Evolutionary conservation across 495 filamentous ascomycete species (phyloP).

Genomic region (Trichodelitschia bisporula): DNA sequence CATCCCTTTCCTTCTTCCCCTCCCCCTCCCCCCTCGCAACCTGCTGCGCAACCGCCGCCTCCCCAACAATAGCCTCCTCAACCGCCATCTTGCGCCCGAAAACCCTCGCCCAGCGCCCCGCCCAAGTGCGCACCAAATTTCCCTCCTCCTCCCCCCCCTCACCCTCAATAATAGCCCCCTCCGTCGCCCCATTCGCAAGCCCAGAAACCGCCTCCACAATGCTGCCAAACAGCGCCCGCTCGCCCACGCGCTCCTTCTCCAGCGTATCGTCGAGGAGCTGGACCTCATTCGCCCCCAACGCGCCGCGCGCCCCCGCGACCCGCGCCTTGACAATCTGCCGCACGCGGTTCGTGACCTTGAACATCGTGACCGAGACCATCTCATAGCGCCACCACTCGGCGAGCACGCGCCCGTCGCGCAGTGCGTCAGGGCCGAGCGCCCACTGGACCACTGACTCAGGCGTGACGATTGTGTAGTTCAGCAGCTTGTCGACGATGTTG

Average conservation of each 20-base stretch:
- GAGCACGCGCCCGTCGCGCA: conserved; percentile 42
- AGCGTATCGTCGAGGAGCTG: conserved; percentile 38
- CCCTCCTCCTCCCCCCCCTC: conserved; percentile 27
- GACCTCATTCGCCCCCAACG: conserved; percentile 35
- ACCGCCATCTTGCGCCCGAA: conserved; percentile 63
- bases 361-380: conserved; percentile 64
- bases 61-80: conserved; percentile 36
- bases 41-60: conserved; percentile 7
- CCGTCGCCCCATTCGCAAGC: conserved; percentile 48
- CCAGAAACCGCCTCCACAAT: conserved; percentile 59
- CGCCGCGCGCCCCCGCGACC: conserved; percentile 3
- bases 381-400: conserved; percentile 58
- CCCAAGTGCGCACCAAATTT: conserved; percentile 55
- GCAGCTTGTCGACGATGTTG: conserved; percentile 83
- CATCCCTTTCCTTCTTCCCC: neutral
- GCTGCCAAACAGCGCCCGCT: conserved; percentile 52
- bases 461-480: conserved; percentile 87
- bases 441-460: conserved; percentile 69
- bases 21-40: neutral
- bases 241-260: conserved; percentile 35
- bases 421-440: conserved; percentile 30
- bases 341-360: conserved; percentile 77
- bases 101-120: conserved; percentile 59
- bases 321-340: conserved; percentile 40
- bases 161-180: conserved; percentile 38